phyloP scores from a whole-genome alignment of 2,329 filamentous ascomycete species.

The Pseudonectria foliicola region DNA sequence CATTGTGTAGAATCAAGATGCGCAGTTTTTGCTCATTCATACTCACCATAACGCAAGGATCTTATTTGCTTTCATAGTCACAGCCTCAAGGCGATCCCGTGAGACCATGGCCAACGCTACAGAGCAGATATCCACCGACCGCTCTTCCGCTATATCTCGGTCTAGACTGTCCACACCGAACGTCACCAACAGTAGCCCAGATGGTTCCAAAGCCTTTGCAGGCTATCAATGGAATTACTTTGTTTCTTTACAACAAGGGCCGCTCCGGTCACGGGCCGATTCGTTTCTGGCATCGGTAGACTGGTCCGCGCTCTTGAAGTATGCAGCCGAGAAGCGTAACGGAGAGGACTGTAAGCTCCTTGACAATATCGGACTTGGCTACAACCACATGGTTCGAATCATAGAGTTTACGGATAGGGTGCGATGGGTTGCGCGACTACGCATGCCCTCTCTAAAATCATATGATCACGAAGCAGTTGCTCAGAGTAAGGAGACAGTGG shows the following conservation, averaged over 20 bases:
- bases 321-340: slow-evolving; percentile 1
- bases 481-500: neutral
- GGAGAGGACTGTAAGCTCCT: slow-evolving; percentile 2
- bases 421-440: slow-evolving; percentile 2
- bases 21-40: too few species aligned
- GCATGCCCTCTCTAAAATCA: slow-evolving; percentile 1
- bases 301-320: slow-evolving; percentile 1
- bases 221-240: slow-evolving; percentile 4
- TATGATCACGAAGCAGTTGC: slow-evolving; percentile 1
- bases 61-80: too few species aligned
- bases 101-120: too few species aligned
- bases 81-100: too few species aligned
- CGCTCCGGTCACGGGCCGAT: slow-evolving; percentile 1
- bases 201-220: neutral
- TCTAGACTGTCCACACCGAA: too few species aligned
- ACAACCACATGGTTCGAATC: slow-evolving; percentile 6
- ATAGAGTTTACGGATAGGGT: slow-evolving; percentile 4
- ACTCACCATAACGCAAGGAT: too few species aligned
- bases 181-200: neutral
- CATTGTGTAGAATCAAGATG: too few species aligned
- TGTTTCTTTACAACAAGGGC: slow-evolving; percentile 1
- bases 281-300: slow-evolving; percentile 1
- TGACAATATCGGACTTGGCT: slow-evolving; percentile 3
- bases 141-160: too few species aligned
- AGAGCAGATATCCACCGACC: too few species aligned